Base-by-base conservation (phyloP, 257 asterid species). In the Salvia miltiorrhiza region DNA sequence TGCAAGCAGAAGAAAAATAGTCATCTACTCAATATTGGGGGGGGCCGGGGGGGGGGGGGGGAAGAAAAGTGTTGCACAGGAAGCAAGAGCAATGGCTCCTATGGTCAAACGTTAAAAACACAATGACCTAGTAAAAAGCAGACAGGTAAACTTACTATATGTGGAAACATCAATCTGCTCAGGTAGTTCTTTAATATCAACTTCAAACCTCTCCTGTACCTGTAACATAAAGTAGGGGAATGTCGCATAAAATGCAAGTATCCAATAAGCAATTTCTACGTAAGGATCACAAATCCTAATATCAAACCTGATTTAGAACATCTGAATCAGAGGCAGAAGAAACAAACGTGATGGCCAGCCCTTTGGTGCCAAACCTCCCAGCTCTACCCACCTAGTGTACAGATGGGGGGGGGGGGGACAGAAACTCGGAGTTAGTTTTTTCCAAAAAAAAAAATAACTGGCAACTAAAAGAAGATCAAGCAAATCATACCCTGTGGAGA, bases 121-220 rank as follows among this genome's bases (percentile, higher is more conserved):
- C 16, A 2, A 21, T 1, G 9, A 4, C 37, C 43, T 40, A 2
- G 56, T 65, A 50, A 10, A 53, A 4, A 59, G 57, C 13, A 61
- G 28, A 12, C 40, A 37, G 23, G 24, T 3, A 65, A 16, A 75
- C 96, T 61, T 81, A 92, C 98, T 92, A 76, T 92, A 92, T 60
- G 96, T 89, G 21, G 98, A 87, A n/a, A 95, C 89, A 66, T 92
- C 98, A 55, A 92, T 89, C 83, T 92, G 98, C 80, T 92, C 98
- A 2, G 98, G 98, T 44, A 92, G 90, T 80, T 87, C 96, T 73
- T 92, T 92, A 47, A 92, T 92, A 45, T 92, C 98, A 32, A 92
- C 98, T 80, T 89, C 96, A 69, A 92, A 92, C 83, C 98, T 89
- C 81, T 92, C 96, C 74, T 92, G 98, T 40, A 92, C 96, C 98